phyloP scores from a whole-genome alignment of 2,329 filamentous ascomycete genomes.

The Teratosphaeria pseudoeucalypti region DNA sequence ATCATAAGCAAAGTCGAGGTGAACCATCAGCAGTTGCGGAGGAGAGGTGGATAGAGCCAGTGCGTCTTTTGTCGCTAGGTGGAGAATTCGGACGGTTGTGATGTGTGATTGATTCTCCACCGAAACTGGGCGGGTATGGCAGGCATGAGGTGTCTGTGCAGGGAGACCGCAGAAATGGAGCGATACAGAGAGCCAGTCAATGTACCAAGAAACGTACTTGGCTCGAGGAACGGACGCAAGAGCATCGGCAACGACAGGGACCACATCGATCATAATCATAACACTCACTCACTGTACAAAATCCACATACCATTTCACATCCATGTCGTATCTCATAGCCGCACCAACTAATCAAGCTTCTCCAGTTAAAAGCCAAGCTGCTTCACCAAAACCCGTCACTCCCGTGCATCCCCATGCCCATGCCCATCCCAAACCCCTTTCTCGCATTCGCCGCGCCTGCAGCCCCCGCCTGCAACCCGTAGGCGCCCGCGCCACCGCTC shows the following conservation, averaged over 20 bases:
- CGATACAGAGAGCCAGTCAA: too few species aligned
- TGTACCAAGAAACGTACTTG: not conserved
- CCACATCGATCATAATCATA: not conserved
- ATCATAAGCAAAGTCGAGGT: too few species aligned
- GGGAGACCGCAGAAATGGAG: too few species aligned
- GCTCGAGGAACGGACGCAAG: not conserved
- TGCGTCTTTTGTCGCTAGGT: too few species aligned
- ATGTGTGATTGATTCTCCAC: too few species aligned
- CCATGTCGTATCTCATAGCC: not conserved
- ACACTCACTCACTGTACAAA: not conserved
- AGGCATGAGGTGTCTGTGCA: too few species aligned
- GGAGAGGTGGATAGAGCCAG: too few species aligned
- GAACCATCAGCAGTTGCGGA: too few species aligned
- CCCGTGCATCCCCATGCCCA: constrained; percentile 18
- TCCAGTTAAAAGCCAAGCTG: not conserved
- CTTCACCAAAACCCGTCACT: constrained; percentile 19
- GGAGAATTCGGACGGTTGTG: too few species aligned
- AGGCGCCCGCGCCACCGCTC: constrained; percentile 6
- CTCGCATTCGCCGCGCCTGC: constrained; percentile 13
- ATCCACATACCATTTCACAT: not conserved
- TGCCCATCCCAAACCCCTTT: constrained; percentile 13
- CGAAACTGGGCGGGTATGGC: too few species aligned
- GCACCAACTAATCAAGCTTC: not conserved
- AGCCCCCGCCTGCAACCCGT: not conserved
- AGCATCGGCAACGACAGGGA: not conserved